phyloP scores from a whole-genome alignment of 176 grass and related monocot genomes.

The Hordeum vulgare region DNA sequence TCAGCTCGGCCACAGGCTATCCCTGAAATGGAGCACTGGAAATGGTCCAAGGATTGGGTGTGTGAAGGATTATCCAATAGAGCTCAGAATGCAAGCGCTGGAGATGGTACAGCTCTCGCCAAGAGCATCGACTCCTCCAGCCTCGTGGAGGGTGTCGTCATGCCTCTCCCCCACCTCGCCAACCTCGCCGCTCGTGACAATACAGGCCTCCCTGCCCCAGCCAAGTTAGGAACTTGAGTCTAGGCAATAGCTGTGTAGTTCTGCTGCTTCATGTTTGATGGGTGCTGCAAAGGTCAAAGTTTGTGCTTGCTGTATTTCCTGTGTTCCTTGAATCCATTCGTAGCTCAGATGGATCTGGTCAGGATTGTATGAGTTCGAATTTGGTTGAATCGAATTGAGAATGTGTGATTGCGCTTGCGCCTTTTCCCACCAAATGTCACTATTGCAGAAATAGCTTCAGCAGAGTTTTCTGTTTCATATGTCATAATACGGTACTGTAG shows the following conservation, averaged over 20 bases:
- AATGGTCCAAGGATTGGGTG: conserved; percentile 90
- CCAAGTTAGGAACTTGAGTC: conserved; percentile 17
- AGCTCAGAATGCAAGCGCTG: conserved; percentile 71
- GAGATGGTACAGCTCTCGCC: conserved; percentile 80
- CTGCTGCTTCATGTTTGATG: background rate
- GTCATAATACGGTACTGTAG: too few relatives aligned
- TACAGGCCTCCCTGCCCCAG: conserved; percentile 24
- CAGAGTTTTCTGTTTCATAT: too few relatives aligned
- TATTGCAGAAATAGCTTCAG: background rate
- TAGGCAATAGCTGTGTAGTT: background rate
- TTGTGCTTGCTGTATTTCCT: background rate
- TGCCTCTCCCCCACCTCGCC: conserved; percentile 22
- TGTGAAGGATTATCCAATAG: conserved; percentile 66
- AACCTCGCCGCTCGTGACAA: background rate
- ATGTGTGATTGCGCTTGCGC: background rate
- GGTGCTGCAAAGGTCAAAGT: background rate
- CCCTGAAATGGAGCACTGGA: conserved; percentile 83
- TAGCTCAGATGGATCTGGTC: background rate
- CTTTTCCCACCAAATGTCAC: background rate
- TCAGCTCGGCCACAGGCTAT: conserved; percentile 74
- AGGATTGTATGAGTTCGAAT: background rate
- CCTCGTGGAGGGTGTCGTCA: conserved; percentile 13
- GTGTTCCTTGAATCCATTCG: background rate
- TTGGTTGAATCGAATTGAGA: background rate
- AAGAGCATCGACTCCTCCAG: conserved; percentile 15